These are phyloP conservation scores for Lophiotrema nucula DNA, from an alignment of 495 filamentous ascomycete genomes.

Conservation along the genomic window DNA sequence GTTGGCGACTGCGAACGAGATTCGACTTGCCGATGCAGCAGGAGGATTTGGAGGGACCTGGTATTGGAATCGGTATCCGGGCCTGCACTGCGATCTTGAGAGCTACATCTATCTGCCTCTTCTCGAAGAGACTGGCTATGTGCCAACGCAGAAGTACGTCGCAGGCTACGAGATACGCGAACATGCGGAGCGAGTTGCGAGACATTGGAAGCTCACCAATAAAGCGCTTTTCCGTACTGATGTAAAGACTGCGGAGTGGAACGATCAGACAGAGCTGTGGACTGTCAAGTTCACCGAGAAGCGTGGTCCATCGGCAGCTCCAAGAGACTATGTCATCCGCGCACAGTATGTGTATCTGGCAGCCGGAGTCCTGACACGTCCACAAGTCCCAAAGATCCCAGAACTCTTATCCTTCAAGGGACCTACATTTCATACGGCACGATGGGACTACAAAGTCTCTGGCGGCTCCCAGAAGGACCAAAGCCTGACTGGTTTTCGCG, in stretches of 20 bases:
- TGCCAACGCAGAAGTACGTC: constrained; percentile 50
- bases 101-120: constrained; percentile 55
- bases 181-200: constrained; percentile 44
- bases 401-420: constrained; percentile 51
- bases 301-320: constrained; percentile 38
- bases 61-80: constrained; percentile 59
- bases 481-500: constrained; percentile 47
- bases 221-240: constrained; percentile 50
- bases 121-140: constrained; percentile 60
- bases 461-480: constrained; percentile 48
- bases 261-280: constrained; percentile 48
- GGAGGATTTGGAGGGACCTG: constrained; percentile 56
- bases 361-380: constrained; percentile 45
- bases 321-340: constrained; percentile 27
- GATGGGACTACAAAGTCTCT: constrained; percentile 55
- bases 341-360: constrained; percentile 44
- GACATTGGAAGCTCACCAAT: constrained; percentile 48
- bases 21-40: constrained; percentile 50
- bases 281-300: constrained; percentile 38
- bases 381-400: constrained; percentile 47
- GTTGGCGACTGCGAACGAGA: constrained; percentile 43
- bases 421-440: constrained; percentile 52
- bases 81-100: constrained; percentile 53
- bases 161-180: constrained; percentile 49
- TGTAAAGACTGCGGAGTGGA: constrained; percentile 44